phyloP scores from a whole-genome alignment of 345 rosid species.

The Anacardium occidentale region DNA sequence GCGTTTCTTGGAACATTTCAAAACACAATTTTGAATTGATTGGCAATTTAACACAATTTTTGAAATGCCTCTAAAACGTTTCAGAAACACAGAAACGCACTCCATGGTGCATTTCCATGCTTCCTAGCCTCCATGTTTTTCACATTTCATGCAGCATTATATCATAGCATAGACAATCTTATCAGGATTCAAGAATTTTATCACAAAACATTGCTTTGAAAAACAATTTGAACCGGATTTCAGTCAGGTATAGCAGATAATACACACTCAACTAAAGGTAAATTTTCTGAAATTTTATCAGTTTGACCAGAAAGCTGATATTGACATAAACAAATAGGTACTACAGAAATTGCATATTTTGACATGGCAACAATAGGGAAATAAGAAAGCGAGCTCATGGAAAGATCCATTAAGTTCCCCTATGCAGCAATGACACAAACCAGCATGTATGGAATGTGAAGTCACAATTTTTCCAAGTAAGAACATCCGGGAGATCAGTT shows the following conservation, averaged over 20 bases:
- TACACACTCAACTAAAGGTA: not conserved
- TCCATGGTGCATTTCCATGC: too few species aligned
- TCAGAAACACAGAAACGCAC: too few species aligned
- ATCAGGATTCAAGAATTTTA: not conserved
- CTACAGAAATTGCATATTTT: not conserved
- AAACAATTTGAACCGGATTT: constrained; percentile 3
- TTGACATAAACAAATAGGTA: not conserved
- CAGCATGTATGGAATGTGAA: not conserved
- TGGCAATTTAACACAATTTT: too few species aligned
- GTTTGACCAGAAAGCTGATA: not conserved
- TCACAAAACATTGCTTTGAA: not conserved
- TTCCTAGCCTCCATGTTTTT: not conserved
- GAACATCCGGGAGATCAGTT: not conserved
- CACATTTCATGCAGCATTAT: not conserved
- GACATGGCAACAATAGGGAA: too few species aligned
- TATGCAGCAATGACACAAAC: not conserved
- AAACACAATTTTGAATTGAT: too few species aligned
- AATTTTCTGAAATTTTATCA: not conserved
- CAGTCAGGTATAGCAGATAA: not conserved
- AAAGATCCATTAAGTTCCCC: not conserved
- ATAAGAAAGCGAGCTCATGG: not conserved
- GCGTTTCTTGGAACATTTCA: too few species aligned
- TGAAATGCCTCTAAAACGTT: too few species aligned
- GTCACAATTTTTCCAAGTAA: not conserved
- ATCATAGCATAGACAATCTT: not conserved